These are phyloP conservation scores for Solanum rostratum DNA, from an alignment of 257 asterid genomes.

Conservation along the genomic window DNA sequence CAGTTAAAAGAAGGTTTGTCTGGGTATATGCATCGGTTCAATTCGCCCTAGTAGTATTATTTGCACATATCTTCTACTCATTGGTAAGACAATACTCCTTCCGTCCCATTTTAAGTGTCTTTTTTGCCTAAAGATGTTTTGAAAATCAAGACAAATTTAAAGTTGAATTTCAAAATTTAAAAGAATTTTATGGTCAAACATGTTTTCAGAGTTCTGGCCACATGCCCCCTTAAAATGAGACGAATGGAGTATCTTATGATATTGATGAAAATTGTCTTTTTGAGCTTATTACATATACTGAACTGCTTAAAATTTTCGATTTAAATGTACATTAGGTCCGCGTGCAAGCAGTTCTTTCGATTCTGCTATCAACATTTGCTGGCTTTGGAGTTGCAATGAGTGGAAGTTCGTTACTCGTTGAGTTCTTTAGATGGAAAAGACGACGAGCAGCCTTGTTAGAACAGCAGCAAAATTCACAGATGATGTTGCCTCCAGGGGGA, in stretches of 20 bases:
- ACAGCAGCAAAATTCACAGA: slow-evolving; percentile 18
- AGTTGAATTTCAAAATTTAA: not conserved
- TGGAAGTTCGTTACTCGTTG: slow-evolving; percentile 51
- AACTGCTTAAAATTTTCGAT: not conserved
- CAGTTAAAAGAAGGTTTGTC: slow-evolving; percentile 61
- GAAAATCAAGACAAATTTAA: not conserved
- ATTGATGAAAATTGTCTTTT: not conserved
- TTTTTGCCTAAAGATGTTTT: not conserved
- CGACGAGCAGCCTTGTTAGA: slow-evolving; percentile 15
- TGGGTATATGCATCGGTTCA: slow-evolving; percentile 75
- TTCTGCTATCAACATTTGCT: slow-evolving; percentile 66
- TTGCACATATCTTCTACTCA: slow-evolving; percentile 69
- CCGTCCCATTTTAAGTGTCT: not conserved
- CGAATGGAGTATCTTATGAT: not conserved
- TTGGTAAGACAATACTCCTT: slow-evolving; percentile 32
- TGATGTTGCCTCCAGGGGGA: slow-evolving; percentile 15
- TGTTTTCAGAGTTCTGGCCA: too few relatives aligned
- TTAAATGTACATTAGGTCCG: slow-evolving; percentile 28
- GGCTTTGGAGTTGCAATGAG: slow-evolving; percentile 84
- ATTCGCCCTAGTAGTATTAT: slow-evolving; percentile 61
- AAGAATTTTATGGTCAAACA: not conserved
- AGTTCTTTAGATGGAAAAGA: slow-evolving; percentile 55
- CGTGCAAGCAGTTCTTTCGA: slow-evolving; percentile 52
- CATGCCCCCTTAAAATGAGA: not conserved
- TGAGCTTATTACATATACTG: not conserved